phyloP scores from a whole-genome alignment of 192 early-diverging fungal genomes.

The Spinellus fusiger region DNA sequence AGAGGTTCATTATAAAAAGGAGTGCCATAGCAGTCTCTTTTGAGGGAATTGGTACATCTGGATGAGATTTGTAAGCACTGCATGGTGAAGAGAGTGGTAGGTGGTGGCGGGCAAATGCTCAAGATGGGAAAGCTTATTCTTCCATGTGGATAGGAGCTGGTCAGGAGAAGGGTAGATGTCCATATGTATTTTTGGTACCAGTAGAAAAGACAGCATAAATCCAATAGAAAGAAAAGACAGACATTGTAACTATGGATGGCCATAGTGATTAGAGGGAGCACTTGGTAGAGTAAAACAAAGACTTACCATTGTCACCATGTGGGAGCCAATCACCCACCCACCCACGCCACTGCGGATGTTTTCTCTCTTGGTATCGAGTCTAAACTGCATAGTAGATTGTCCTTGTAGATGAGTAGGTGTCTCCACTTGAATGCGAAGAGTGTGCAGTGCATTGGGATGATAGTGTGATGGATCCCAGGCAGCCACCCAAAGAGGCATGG shows the following conservation, averaged over 20 bases:
- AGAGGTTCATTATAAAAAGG: not conserved
- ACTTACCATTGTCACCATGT: constrained; percentile 53
- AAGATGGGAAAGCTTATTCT: no score
- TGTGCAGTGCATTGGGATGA: constrained; percentile 60
- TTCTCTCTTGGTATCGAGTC: constrained; percentile 55
- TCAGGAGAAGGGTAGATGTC: no score
- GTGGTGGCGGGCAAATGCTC: no score
- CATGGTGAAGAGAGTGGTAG: no score
- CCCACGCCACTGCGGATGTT: constrained; percentile 62
- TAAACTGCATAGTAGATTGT: constrained; percentile 48
- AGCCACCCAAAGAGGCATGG: constrained; percentile 67
- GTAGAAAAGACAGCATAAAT: no score
- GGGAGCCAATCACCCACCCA: constrained; percentile 63
- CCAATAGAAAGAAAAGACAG: no score
- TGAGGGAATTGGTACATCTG: constrained; percentile 18
- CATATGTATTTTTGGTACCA: no score
- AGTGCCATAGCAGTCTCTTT: constrained; percentile 25
- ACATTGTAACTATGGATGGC: no score
- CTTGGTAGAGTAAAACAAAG: not conserved
- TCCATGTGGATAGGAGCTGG: no score
- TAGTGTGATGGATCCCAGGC: constrained; percentile 67
- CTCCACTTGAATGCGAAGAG: constrained; percentile 51
- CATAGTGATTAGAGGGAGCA: not conserved
- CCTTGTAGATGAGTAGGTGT: constrained; percentile 52
- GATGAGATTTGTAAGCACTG: no score